Evolutionary conservation across 139 green algal genomes (phyloP).

Genomic region (Auxenochlorella protothecoides): DNA sequence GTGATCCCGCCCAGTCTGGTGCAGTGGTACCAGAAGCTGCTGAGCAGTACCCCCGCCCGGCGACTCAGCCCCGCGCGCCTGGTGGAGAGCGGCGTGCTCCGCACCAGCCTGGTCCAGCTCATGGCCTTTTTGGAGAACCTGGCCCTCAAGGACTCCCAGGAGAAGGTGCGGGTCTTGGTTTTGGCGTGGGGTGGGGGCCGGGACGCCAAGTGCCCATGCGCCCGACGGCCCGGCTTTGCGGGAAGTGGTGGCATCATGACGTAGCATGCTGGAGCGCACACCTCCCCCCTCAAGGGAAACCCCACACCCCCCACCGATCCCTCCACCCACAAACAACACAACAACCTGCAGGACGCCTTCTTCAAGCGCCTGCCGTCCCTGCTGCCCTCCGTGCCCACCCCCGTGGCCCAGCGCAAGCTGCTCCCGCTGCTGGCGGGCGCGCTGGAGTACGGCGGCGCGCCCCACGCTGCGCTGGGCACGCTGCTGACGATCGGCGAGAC

Average conservation of each 20-base stretch:
- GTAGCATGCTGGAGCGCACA: too few relatives aligned
- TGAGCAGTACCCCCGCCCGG: conserved; percentile 51
- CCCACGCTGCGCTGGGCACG: conserved; percentile 58
- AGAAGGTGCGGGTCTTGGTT: conserved; percentile 40
- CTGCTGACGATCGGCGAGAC: conserved; percentile 59
- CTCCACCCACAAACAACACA: too few relatives aligned
- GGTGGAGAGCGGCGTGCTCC: conserved; percentile 66
- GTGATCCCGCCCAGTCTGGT: conserved; percentile 67
- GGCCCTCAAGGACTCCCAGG: conserved; percentile 61
- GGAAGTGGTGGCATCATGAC: too few relatives aligned
- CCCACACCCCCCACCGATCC: too few relatives aligned
- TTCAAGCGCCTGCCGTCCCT: conserved; percentile 51
- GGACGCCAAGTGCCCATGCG: too few relatives aligned
- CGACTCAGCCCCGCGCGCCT: conserved; percentile 81
- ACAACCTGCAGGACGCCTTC: conserved; percentile 46
- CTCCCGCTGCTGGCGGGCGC: conserved; percentile 75
- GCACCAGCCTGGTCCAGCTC: conserved; percentile 82
- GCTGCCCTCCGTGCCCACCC: conserved; percentile 46
- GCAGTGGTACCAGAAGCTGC: conserved; percentile 59
- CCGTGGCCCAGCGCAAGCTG: conserved; percentile 75
- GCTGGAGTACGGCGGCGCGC: conserved; percentile 86
- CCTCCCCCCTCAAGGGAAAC: too few relatives aligned
- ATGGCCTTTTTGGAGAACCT: conserved; percentile 92
- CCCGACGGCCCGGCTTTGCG: too few relatives aligned
- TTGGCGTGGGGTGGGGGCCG: too few relatives aligned